A percentile compares a stretch with the other conserved stretches of the same genome.
Conservation (phyloP, 257 asterid species). For the Solanum virginianum region DNA sequence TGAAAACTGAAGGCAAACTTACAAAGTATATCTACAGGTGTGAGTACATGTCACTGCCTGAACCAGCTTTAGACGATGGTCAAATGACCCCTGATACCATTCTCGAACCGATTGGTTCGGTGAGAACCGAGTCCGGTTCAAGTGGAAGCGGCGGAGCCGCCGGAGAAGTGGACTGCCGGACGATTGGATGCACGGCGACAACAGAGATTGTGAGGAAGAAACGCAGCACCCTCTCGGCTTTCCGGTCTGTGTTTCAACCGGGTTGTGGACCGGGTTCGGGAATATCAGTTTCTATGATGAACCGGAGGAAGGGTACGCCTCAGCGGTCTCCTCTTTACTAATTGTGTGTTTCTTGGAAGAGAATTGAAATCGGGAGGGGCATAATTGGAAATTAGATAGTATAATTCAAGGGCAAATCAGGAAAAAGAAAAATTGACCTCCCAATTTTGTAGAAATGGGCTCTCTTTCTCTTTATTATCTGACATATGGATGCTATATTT, state of each 20-base stretch:
- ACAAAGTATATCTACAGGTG: constrained; percentile 22
- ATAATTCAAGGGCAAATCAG: constrained; percentile 5
- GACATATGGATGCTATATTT: not conserved
- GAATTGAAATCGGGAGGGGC: constrained; percentile 10
- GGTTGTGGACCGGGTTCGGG: constrained; percentile 20
- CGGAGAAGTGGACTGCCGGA: constrained; percentile 11
- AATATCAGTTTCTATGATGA: constrained; percentile 24
- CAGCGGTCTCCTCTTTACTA: constrained; percentile 62
- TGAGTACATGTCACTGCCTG: constrained; percentile 28
- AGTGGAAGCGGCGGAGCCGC: constrained; percentile 20
- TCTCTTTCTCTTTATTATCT: not conserved
- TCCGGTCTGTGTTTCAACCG: constrained; percentile 21
- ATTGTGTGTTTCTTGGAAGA: not conserved
- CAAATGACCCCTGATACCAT: constrained; percentile 66
- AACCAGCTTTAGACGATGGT: constrained; percentile 44
- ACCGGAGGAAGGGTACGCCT: constrained; percentile 86
- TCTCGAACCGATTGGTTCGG: constrained; percentile 35
- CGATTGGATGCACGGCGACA: constrained; percentile 39
- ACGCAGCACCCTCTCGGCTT: constrained; percentile 17
- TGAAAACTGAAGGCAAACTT: constrained; percentile 23
- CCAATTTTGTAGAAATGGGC: constrained; percentile 26
- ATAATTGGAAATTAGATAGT: constrained; percentile 11
- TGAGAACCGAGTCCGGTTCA: constrained; percentile 46
- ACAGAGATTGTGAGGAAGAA: constrained; percentile 44
- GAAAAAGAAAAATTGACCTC: not conserved